Conservation (phyloP, 129 eudicot species). For the Helianthus tuberosus region DNA sequence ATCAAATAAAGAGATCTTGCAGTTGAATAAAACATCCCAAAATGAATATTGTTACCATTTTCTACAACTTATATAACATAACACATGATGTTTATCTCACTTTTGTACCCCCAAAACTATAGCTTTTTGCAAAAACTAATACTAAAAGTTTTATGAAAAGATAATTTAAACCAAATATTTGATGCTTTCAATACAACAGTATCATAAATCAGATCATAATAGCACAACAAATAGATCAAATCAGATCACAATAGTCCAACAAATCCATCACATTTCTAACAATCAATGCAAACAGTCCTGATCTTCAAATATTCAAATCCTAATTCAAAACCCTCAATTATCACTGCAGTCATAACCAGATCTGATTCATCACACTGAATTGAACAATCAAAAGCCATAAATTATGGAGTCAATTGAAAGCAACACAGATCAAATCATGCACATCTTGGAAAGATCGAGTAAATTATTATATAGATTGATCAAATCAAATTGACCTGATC, state of each 20-base stretch:
- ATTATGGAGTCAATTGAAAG: conserved; percentile 4
- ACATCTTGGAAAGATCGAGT: conserved; percentile 21
- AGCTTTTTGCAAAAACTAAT: background rate
- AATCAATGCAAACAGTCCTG: conserved; percentile 1
- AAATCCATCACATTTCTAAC: conserved; percentile 11
- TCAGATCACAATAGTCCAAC: background rate
- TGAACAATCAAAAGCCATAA: conserved; percentile 11
- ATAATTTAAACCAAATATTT: background rate
- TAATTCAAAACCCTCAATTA: conserved; percentile 6
- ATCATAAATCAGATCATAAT: conserved; percentile 5
- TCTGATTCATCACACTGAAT: conserved; percentile 18
- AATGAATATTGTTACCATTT: background rate
- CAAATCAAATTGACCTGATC: conserved; percentile 2
- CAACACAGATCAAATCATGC: conserved; percentile 8
- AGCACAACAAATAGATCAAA: conserved; percentile 4
- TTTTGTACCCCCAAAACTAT: background rate
- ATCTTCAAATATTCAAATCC: conserved; percentile 7
- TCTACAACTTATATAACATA: conserved; percentile 7
- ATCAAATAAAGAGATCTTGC: background rate
- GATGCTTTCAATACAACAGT: background rate
- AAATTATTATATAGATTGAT: conserved; percentile 2
- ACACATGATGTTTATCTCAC: conserved; percentile 9
- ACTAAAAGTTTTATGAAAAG: conserved; percentile 14
- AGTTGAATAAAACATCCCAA: background rate
- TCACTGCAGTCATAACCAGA: conserved; percentile 18